Conservation (phyloP, 371 early-diverging fungal species). For the Mortierella sp. region DNA sequence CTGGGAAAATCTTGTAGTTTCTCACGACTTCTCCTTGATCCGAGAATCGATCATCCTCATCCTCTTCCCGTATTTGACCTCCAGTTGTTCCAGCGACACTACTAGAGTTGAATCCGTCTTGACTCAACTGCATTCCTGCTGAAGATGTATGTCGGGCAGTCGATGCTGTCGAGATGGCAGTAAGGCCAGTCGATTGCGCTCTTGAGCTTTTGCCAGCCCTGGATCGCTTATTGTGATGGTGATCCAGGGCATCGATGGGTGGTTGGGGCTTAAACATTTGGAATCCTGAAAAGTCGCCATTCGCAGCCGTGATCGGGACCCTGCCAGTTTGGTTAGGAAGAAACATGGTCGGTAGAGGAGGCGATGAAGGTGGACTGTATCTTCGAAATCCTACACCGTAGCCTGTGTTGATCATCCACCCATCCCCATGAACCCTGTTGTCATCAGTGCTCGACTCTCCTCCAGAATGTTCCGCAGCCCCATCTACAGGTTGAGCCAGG, state of each 20-base stretch:
- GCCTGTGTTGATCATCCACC: not conserved
- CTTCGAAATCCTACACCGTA: not conserved
- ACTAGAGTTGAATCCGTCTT: no score
- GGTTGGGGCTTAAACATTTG: slow-evolving; percentile 1
- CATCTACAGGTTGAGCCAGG: slow-evolving; percentile 17
- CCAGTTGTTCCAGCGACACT: no score
- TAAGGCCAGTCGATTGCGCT: no score
- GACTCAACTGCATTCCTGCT: no score
- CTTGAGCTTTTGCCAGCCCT: no score
- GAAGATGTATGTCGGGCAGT: no score
- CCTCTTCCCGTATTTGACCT: slow-evolving; percentile 22
- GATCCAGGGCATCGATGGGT: no score
- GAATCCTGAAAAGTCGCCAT: slow-evolving; percentile 42
- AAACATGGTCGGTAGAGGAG: slow-evolving; percentile 17
- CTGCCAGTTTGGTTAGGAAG: slow-evolving; percentile 19
- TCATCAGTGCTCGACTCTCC: not conserved
- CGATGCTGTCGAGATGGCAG: no score
- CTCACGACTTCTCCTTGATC: slow-evolving; percentile 24
- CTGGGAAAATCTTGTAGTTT: slow-evolving; percentile 51
- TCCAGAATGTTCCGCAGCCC: not conserved
- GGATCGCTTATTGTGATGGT: no score
- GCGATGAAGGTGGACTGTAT: slow-evolving; percentile 23
- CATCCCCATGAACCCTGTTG: no score
- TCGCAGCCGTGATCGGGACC: slow-evolving; percentile 31
- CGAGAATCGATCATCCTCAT: slow-evolving; percentile 15